Base-by-base conservation (phyloP, 2,329 filamentous ascomycete species). In the Trichophyton rubrum region DNA sequence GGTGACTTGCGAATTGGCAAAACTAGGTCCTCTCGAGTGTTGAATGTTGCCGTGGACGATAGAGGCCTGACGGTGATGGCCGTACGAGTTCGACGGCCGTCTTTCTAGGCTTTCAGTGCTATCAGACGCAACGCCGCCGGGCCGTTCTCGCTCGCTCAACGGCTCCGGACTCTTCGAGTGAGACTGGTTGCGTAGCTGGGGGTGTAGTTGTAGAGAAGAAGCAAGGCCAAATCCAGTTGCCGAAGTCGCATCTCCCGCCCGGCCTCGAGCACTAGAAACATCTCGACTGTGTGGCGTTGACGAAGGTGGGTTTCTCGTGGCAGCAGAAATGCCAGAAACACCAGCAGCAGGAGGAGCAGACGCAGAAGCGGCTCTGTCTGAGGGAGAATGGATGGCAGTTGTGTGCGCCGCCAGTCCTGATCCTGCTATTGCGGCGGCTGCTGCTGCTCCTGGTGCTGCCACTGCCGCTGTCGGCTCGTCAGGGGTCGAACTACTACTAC, bases 41-140 rank as follows among this genome's bases (percentile, higher is more conserved):
- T 96, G 91, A 66, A 95, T 74, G 60, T 59, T 86, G 69, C 93
- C 92, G 83, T 97, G 89, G 61, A 97, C 91, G 67, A 97, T 96
- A 56, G 92, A 97, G 0, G 92, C 95, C 77, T 99, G 90, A 60
- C 93, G 86, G 75, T 97, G 90, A 73, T 59, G 57, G 62, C 89
- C 89, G 79, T 97, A 86, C 15, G 80, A 81, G 62, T 74, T 75
- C 5, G 74, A 77, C 40, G 74, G 73, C 59, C 72, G 68, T 63
- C 74, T 69, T 67, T 77, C 75, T 62, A 75, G 65, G 60, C 67
- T 67, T 53, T 65, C 70, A 38, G 9, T 38, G 66, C 75, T 73
- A 61, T 75, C 71, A 64, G 57, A 27, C 7, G 68, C 70, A 63
- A 68, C 63, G 64, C 68, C 63, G 64, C 68, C 43, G 43, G 43